Base-by-base conservation (phyloP, 2,329 filamentous ascomycete species). In the Verticillium isaacii region DNA sequence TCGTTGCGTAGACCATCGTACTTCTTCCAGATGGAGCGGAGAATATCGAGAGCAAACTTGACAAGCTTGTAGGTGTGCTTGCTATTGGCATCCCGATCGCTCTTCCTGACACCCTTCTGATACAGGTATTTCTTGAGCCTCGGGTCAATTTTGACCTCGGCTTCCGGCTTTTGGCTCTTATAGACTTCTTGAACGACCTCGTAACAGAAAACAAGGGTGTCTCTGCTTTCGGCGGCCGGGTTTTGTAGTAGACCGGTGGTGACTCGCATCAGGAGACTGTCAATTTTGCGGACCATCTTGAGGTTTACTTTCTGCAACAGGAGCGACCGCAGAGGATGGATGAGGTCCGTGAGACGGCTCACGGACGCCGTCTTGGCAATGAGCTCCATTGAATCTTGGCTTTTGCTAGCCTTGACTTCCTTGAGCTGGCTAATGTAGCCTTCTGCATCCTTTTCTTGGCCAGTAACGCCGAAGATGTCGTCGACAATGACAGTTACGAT, bases 361-460 rank as follows among this genome's bases (percentile, higher is more conserved):
- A 97, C 81, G 1, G 93, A 94, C 1, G 92, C 89, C 57, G 89
- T 93, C 70, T 89, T 91, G 32, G 95, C 90, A 66, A 98, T 83
- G 17, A 98, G 81, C 74, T 98, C 94, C 89, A 98, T 96, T 0
- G 95, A 96, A 72, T 99, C 96, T 70, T 93, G 96, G 72, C 93
- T 97, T 80, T 98, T 99, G 80, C 91, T 97, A 75, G 91, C 95
- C 80, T 97, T 98, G 61, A 99, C 89, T 77, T 99, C 95, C 75
- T 96, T 97, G 89, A 96, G 97, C 75, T 94, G 91, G 72, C 88
- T 97, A 61, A 90, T 89, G 73, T 99, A 99, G 60, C 93, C 95
- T 68, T 97, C 93, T 0, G 94, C 94, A 69, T 99, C 95, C 75
- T 99, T 99, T 72, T 99, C 94, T 76, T 97, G 91, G 2, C 95